Base-by-base conservation (phyloP, 192 early-diverging fungal genomes). In the Coemansia sp. region DNA sequence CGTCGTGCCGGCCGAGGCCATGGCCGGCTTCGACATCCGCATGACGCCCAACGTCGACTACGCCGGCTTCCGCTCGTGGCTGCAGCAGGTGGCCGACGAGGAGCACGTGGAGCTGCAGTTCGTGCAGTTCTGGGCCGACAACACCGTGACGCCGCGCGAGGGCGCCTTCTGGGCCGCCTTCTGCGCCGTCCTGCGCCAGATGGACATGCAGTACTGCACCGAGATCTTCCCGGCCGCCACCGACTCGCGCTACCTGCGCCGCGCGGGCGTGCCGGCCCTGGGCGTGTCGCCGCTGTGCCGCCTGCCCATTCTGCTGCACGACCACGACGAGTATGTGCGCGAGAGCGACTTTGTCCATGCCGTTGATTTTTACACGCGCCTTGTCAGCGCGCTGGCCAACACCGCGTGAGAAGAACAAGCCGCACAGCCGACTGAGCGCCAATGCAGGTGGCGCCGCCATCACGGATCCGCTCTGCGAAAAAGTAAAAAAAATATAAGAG, bases 181-280 rank as follows among this genome's bases (percentile, higher is more conserved):
- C 38, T 80, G 72, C 56, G 67, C 66, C 13, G 82, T 84, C 11
- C 76, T 82, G 27, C 77, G 80, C 24, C 76, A 82, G 27, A 68
- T 58, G 71, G 76, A 74, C 23, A 62, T 90, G 41, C 44, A 72
- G 4, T 65, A 90, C 15, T 76, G 82, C 30, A 82, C 82, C 41
- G 89, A 90, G 68, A 88, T 94, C 65, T 94, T 94, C 80, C 90
- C 92, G 37, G 92, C 89, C 13, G 88, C 86, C 37, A 89, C 88
- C 9, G 92, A 94, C 56, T 87, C 89, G 33, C 83, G 92, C 21
- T 92, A 81, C 69, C 54, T 94, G 59, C 85, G 90, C 50, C 77
- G 81, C 45, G 76, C 86, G 0, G 90, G 91, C 11, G 81, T 94
- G 23, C 90, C 89, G 2, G 87, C 87, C 3, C 76, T 93, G 59